Base-by-base conservation (phyloP, 1,284 basidiomycete genomes). In the Wallemia ichthyophaga region DNA sequence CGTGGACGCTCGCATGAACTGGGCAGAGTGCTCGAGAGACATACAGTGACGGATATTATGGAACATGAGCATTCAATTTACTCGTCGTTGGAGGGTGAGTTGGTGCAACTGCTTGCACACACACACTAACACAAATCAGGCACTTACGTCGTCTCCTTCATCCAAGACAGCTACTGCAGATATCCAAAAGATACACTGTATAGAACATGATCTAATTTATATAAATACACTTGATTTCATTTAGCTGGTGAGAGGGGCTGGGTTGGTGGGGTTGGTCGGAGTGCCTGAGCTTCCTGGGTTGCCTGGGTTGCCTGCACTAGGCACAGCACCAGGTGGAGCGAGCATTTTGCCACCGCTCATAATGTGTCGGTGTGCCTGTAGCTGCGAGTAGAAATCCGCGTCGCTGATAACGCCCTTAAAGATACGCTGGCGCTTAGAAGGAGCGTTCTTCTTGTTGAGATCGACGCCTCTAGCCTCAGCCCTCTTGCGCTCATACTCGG, bases 401-500 rank as follows among this genome's bases (percentile, higher is more conserved):
- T 48, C 37, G n/a, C 37, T 48, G 37, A 48, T 48, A 13, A 48
- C 37, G n/a, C 37, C 37, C 37, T 48, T 48, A 21, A 48, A 48
- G 11, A 48, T 48, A 48, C 37, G 37, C 37, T 48, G 7, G 37
- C 37, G 37, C 37, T 48, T 48, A 21, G 37, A 13, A 3, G 37
- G 37, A 5, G 11, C 13, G n/a, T 48, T 48, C 37, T 48, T 48
- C 37, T 48, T 48, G 37, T 48, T 48, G n/a, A 48, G 78, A 13
- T 79, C 78, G 24, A 89, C 77, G 37, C 89, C 89, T 11, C 86
- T 77, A 68, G 92, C 88, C 62, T 87, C 82, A 69, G 89, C 88
- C 69, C 87, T 94, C 66, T 83, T 80, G 61, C 85, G 82, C 68
- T 87, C 89, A 77, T 92, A 98, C 69, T 92, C 89, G 26, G 82